A percentile compares a stretch with the other conserved stretches of the same genome.
These are phyloP conservation scores for Tetramitus jugosus DNA, from an alignment of 208 protist genomes.

Conservation along the genomic window DNA sequence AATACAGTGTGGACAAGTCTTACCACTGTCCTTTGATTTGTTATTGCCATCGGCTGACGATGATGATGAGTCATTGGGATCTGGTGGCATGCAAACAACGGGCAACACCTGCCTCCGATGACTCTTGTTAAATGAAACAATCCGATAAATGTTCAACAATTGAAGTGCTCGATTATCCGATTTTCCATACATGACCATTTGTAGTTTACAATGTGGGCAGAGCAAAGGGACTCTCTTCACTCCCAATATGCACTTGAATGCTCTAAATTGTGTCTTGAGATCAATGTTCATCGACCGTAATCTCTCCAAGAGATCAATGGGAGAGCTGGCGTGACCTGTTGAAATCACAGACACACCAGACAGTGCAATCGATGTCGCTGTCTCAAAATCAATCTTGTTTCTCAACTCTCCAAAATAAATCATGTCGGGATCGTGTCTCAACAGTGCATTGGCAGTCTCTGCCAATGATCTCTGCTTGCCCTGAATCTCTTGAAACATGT, in stretches of 20 bases:
- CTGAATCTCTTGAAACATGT: conserved; percentile 26
- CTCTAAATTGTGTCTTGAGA: conserved; percentile 27
- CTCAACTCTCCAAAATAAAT: conserved; percentile 29
- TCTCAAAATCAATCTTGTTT: conserved; percentile 26
- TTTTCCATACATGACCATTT: conserved; percentile 15
- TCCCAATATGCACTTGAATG: conserved; percentile 22
- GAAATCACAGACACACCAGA: conserved; percentile 12
- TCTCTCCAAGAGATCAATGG: conserved; percentile 25
- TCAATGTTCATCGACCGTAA: conserved; percentile 26
- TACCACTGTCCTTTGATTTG: background rate
- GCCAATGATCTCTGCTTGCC: conserved; percentile 15
- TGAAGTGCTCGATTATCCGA: conserved; percentile 4
- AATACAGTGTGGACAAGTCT: conserved; percentile 23
- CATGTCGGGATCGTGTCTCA: conserved; percentile 27
- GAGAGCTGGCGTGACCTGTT: conserved; percentile 18
- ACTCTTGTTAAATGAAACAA: background rate
- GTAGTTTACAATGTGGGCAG: conserved; percentile 20
- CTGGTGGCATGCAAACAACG: conserved; percentile 20
- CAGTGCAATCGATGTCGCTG: conserved; percentile 23
- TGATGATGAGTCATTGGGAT: background rate
- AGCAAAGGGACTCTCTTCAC: conserved; percentile 21
- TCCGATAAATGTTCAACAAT: conserved; percentile 19
- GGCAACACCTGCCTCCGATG: conserved; percentile 8
- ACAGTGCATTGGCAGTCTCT: background rate
- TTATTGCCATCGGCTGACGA: background rate